Evolutionary conservation across 495 filamentous ascomycete species (phyloP).

Genomic region (Echria macrotheca): DNA sequence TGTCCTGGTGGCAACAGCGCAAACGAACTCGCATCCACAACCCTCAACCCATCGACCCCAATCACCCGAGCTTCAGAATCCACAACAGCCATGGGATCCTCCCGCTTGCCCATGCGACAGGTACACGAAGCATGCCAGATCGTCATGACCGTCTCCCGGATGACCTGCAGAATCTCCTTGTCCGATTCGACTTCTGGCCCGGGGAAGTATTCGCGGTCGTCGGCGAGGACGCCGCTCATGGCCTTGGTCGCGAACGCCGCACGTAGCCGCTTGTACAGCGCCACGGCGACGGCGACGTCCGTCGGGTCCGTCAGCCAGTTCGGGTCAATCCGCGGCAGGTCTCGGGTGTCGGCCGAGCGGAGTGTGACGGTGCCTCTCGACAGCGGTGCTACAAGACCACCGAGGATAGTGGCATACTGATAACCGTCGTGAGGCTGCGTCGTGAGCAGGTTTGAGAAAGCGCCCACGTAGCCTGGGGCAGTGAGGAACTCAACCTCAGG

Average conservation of each 20-base stretch:
- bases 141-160: slow-evolving; percentile 35
- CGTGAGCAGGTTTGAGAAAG: slow-evolving; percentile 22
- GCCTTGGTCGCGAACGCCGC: slow-evolving; percentile 5
- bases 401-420: slow-evolving; percentile 25
- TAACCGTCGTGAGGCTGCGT: slow-evolving; percentile 33
- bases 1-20: slow-evolving; percentile 53
- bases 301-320: slow-evolving; percentile 40
- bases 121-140: slow-evolving; percentile 49
- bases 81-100: slow-evolving; percentile 49
- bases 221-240: background rate
- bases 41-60: slow-evolving; percentile 47
- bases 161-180: slow-evolving; percentile 38
- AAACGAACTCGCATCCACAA: slow-evolving; percentile 57
- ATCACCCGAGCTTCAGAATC: slow-evolving; percentile 48
- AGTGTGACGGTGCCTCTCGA: slow-evolving; percentile 54
- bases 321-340: slow-evolving; percentile 43
- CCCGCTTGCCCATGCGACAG: slow-evolving; percentile 45
- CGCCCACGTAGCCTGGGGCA: slow-evolving; percentile 19
- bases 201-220: slow-evolving; percentile 1
- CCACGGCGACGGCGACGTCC: slow-evolving; percentile 42
- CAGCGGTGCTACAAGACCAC: slow-evolving; percentile 37
- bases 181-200: slow-evolving; percentile 42
- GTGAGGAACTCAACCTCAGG: slow-evolving; percentile 49
- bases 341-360: slow-evolving; percentile 30
- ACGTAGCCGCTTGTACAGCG: slow-evolving; percentile 39